Evolutionary conservation across 164 flowering plant genomes (phyloP).

Genomic region (Taxillus chinensis): DNA sequence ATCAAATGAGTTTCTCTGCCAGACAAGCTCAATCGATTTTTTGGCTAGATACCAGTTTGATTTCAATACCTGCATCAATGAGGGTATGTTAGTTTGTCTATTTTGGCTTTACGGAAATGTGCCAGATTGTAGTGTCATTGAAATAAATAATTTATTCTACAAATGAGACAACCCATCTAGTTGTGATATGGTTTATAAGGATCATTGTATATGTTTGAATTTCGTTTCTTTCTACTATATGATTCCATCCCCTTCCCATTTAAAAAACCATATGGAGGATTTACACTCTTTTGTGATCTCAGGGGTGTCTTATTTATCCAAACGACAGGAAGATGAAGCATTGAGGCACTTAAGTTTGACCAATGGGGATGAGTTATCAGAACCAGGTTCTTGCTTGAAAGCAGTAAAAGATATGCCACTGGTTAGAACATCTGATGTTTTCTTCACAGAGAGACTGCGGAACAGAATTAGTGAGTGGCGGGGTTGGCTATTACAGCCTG

Average conservation of each 20-base stretch:
- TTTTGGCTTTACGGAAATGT: no score
- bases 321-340: slow-evolving; percentile 76
- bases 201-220: background rate
- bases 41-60: slow-evolving; percentile 83
- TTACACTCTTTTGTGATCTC: slow-evolving; percentile 41
- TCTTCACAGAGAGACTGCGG: slow-evolving; percentile 76
- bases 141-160: no score
- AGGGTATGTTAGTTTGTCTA: slow-evolving; percentile 36
- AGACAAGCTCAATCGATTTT: slow-evolving; percentile 77
- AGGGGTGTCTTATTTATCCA: slow-evolving; percentile 97
- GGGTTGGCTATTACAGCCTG: slow-evolving; percentile 26
- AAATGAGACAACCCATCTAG: no score
- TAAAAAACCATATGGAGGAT: slow-evolving; percentile 17
- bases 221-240: background rate
- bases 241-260: background rate
- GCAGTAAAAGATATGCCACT: slow-evolving; percentile 27
- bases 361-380: slow-evolving; percentile 22
- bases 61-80: slow-evolving; percentile 77
- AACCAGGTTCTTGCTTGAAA: slow-evolving; percentile 13
- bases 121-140: no score
- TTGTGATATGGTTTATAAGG: background rate
- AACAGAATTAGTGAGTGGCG: slow-evolving; percentile 59
- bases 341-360: slow-evolving; percentile 22
- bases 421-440: slow-evolving; percentile 50
- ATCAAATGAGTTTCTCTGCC: slow-evolving; percentile 71